These are phyloP conservation scores for Nissolia schottii DNA, from an alignment of 306 rosid genomes.

Conservation along the genomic window DNA sequence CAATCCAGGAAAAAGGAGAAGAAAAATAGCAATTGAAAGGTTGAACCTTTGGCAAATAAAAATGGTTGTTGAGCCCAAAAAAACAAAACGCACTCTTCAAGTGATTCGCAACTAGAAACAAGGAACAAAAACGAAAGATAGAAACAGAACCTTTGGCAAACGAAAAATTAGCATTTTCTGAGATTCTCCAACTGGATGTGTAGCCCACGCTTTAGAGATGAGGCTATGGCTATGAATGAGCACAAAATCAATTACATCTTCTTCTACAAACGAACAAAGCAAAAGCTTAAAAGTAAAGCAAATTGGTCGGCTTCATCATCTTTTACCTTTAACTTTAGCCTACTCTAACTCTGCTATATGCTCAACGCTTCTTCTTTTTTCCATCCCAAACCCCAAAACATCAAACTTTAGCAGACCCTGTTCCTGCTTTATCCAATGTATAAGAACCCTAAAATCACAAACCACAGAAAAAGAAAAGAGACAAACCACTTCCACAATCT, in stretches of 20 bases:
- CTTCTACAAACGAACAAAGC: conserved; percentile 30
- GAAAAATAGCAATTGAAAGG: background rate
- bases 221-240: conserved; percentile 5
- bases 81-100: background rate
- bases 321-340: conserved; percentile 58
- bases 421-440: conserved; percentile 27
- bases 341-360: conserved; percentile 13
- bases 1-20: background rate
- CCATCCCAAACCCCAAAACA: conserved; percentile 26
- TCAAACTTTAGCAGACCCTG: conserved; percentile 27
- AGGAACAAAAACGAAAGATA: conserved; percentile 9
- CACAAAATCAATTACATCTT: conserved; percentile 26
- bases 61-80: background rate
- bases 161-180: conserved; percentile 15
- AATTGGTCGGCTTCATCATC: conserved; percentile 42
- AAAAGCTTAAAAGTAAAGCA: conserved; percentile 33
- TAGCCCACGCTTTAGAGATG: conserved; percentile 15
- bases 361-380: conserved; percentile 26
- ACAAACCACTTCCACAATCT: too few relatives aligned
- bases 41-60: conserved; percentile 7
- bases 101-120: background rate
- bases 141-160: conserved; percentile 7
- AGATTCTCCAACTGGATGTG: conserved; percentile 5
- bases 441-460: conserved; percentile 5
- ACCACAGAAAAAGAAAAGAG: background rate